A percentile compares a stretch with the other conserved stretches of the same genome.
These are phyloP conservation scores for Marchantia paleacea DNA, from an alignment of 225 moss, liverwort and hornwort genomes.

Conservation along the genomic window DNA sequence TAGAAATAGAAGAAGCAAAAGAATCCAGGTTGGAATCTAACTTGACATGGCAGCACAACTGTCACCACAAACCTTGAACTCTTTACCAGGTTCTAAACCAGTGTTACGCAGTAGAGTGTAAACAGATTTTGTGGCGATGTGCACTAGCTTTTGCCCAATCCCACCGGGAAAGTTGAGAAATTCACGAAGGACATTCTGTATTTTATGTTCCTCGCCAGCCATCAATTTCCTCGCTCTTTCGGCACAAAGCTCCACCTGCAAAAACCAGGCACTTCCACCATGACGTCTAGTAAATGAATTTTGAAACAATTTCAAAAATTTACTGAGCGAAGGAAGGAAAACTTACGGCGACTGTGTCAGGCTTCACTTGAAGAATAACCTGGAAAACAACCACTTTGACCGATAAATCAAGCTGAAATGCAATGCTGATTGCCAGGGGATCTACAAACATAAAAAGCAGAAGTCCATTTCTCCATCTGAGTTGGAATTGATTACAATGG, in stretches of 20 bases:
- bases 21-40: not conserved
- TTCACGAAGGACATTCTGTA: conserved; percentile 36
- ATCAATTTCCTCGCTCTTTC: conserved; percentile 45
- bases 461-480: not conserved
- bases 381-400: conserved; percentile 38
- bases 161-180: conserved; percentile 72
- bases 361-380: conserved; percentile 85
- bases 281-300: not conserved
- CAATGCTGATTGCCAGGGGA: not conserved
- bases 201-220: conserved; percentile 39
- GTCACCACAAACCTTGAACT: conserved; percentile 70
- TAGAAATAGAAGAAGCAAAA: not conserved
- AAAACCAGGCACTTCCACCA: conserved; percentile 1
- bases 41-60: not conserved
- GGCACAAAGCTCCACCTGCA: conserved; percentile 48
- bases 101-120: conserved; percentile 90
- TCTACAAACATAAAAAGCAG: not conserved
- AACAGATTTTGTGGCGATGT: conserved; percentile 70
- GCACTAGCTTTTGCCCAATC: conserved; percentile 72
- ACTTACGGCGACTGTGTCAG: conserved; percentile 74
- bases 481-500: too few relatives aligned
- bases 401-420: not conserved
- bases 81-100: conserved; percentile 96
- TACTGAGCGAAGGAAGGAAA: not conserved
- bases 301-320: not conserved